Base-by-base conservation (phyloP, 768 basidiomycete species). In the Mycena latifolia region DNA sequence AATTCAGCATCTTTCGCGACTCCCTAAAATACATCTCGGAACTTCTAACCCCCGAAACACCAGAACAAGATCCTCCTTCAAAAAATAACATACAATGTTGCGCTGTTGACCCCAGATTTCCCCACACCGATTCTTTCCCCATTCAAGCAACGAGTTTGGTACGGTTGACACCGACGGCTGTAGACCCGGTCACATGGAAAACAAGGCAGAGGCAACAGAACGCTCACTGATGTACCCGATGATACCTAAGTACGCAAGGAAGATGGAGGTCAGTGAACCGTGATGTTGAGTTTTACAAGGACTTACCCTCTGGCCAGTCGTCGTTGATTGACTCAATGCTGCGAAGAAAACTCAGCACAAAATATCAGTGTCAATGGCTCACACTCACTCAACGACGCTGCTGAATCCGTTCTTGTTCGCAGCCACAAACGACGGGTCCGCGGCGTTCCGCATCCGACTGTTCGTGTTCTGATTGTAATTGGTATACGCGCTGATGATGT, bases 391-490 rank as follows among this genome's bases (percentile, higher is more conserved):
- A 6, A 78, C 65, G 14, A 78, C 67, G 33, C 76, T 75, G 55
- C 71, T 72, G 54, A 74, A 74, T 5, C 77, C 77, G 9, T 71
- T 72, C 10, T 65, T 43, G 50, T 65, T 70, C 8, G 76, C 76
- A 2, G 66, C 66, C 15, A 41, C 66, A 62, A 77, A 77, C 54
- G 73, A 71, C 28, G 73, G 59, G 57, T 81, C 80, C 8, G 76
- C 71, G 27, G 74, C 69, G 68, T 81, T 78, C 27, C 65, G 25
- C n/a, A 73, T 72, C 35, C 74, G 66, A 3, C 3, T 18, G 28
- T 50, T 3, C 0, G 71, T 77, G 64, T 79, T 80, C 52, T 72
- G 57, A 51, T 65, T 72, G 69, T 82, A 82, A 8, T 75, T 72
- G 10, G 71, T 56, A 14, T 72, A 72, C 55, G 66, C 72, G 61